A percentile compares a stretch with the other conserved stretches of the same genome.
phyloP scores from a whole-genome alignment of 495 filamentous ascomycete genomes.

The Lepraria neglecta region DNA sequence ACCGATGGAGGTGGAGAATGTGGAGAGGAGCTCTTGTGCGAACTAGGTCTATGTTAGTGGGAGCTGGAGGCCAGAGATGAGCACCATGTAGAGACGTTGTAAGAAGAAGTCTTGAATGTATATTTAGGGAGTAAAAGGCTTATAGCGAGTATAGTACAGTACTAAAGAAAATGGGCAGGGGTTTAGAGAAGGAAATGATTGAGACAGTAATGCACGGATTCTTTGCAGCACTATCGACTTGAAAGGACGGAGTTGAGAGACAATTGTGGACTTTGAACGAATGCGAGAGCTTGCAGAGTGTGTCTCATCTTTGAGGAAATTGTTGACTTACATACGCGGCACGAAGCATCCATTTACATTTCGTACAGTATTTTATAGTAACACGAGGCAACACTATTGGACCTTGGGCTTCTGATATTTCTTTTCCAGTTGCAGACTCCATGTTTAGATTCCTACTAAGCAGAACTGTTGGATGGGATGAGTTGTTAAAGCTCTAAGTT shows the following conservation, averaged over 20 bases:
- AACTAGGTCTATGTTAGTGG: slow-evolving; percentile 48
- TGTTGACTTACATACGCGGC: slow-evolving; percentile 62
- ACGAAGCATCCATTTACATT: slow-evolving; percentile 84
- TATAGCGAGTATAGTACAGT: too few relatives aligned
- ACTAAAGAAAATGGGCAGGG: too few relatives aligned
- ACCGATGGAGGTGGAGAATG: slow-evolving; percentile 77
- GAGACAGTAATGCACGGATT: too few relatives aligned
- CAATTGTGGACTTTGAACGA: too few relatives aligned
- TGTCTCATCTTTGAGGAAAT: slow-evolving; percentile 10
- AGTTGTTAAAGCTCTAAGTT: not conserved
- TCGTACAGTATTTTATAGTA: slow-evolving; percentile 73
- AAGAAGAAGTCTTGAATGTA: not conserved
- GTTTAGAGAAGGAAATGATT: too few relatives aligned
- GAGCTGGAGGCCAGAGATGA: not conserved
- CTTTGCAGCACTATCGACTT: too few relatives aligned
- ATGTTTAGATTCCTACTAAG: not conserved
- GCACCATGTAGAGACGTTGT: not conserved
- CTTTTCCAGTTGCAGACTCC: not conserved
- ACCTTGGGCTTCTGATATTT: slow-evolving; percentile 15
- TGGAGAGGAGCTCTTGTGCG: slow-evolving; percentile 96
- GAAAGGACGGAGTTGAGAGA: too few relatives aligned
- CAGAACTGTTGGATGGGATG: not conserved
- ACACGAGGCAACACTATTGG: slow-evolving; percentile 53
- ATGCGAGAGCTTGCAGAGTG: not conserved
- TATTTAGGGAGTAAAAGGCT: too few relatives aligned